phyloP scores from a whole-genome alignment of 352 stramenopile genomes.

The Phytophthora macrochlamydospora region DNA sequence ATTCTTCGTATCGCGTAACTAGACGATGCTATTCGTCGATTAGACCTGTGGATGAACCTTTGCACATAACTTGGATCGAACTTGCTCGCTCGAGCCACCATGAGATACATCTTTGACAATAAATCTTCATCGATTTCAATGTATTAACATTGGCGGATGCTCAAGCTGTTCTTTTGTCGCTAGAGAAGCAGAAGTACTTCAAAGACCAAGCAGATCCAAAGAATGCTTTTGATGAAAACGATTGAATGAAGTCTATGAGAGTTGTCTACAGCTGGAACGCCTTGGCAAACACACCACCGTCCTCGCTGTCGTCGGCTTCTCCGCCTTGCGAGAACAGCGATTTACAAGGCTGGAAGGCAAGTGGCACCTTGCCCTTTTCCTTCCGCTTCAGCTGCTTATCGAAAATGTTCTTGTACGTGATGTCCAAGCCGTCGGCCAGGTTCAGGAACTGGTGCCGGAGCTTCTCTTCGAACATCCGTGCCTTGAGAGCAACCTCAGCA shows the following conservation, averaged over 20 bases:
- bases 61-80: conserved; percentile 5
- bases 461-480: conserved; percentile 91
- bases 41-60: conserved; percentile 16
- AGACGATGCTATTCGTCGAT: conserved; percentile 4
- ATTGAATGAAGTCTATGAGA: conserved; percentile 24
- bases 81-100: too few species aligned
- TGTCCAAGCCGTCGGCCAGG: conserved; percentile 72
- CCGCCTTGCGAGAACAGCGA: conserved; percentile 48
- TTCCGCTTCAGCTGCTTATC: conserved; percentile 87
- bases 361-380: conserved; percentile 73
- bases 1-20: conserved; percentile 92
- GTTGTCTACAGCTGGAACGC: conserved; percentile 77
- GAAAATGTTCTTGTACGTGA: conserved; percentile 83
- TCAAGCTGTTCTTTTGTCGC: too few species aligned
- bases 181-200: too few species aligned
- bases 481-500: conserved; percentile 90
- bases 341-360: conserved; percentile 70
- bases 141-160: too few species aligned
- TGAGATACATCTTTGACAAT: too few species aligned
- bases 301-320: conserved; percentile 21
- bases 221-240: background rate
- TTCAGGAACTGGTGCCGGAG: conserved; percentile 79
- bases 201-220: background rate
- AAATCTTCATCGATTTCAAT: too few species aligned
- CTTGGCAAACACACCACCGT: conserved; percentile 63